These are phyloP conservation scores for Jamesozyma lodderae DNA, from an alignment of 805 yeast species.

Conservation along the genomic window DNA sequence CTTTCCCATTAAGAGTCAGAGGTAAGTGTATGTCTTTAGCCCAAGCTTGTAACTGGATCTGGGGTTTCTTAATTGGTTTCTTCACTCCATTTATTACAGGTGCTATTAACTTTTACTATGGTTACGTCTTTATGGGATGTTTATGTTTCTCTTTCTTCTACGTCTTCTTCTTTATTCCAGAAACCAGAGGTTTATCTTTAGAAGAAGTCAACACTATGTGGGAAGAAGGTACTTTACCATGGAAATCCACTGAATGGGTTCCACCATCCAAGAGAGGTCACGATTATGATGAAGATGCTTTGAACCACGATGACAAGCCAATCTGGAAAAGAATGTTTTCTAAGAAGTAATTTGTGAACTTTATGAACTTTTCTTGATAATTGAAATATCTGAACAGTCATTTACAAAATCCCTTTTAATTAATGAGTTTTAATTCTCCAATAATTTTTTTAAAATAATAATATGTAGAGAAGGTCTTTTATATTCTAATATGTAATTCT, in stretches of 20 bases:
- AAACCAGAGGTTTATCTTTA: constrained; percentile 69
- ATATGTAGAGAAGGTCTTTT: too few relatives aligned
- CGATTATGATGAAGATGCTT: constrained; percentile 14
- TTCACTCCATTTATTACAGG: constrained; percentile 62
- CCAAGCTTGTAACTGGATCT: constrained; percentile 52
- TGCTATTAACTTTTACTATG: constrained; percentile 59
- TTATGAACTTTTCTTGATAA: too few relatives aligned
- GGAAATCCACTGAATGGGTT: constrained; percentile 40
- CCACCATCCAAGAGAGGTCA: constrained; percentile 34
- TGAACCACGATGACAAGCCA: constrained; percentile 16
- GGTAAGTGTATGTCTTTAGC: constrained; percentile 48
- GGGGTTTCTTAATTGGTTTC: constrained; percentile 60
- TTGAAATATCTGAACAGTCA: too few relatives aligned
- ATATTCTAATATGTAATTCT: too few relatives aligned
- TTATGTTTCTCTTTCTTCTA: constrained; percentile 46
- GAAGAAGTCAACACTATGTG: constrained; percentile 68
- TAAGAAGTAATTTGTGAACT: constrained; percentile 20
- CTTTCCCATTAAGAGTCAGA: constrained; percentile 63
- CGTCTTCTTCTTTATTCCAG: constrained; percentile 61
- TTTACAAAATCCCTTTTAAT: too few relatives aligned
- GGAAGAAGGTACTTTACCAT: constrained; percentile 32
- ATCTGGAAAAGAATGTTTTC: constrained; percentile 16
- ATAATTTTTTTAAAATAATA: too few relatives aligned
- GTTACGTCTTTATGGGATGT: constrained; percentile 53
- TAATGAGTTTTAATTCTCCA: too few relatives aligned